These are phyloP conservation scores for Ophiocordyceps polyrhachis-furcata DNA, from an alignment of 2,329 filamentous ascomycete species.

Conservation along the genomic window DNA sequence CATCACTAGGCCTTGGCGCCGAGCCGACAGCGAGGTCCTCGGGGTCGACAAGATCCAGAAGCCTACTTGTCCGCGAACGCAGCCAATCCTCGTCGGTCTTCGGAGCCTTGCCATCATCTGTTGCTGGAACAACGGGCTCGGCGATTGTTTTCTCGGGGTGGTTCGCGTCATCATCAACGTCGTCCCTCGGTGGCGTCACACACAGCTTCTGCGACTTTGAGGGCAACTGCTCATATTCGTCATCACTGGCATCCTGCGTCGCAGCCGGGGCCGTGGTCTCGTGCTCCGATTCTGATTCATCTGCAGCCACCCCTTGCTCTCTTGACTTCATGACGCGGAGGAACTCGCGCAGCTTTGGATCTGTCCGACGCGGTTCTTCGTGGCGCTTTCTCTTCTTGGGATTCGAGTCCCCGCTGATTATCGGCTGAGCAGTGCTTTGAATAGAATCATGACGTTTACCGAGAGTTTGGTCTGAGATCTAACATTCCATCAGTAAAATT, in stretches of 20 bases:
- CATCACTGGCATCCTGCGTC: constrained; percentile 44
- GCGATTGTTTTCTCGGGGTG: neutral
- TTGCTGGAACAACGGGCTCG: constrained; percentile 7
- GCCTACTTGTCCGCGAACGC: constrained; percentile 67
- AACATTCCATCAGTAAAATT: constrained; percentile 18
- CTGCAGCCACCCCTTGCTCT: constrained; percentile 15
- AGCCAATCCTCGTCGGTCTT: constrained; percentile 72
- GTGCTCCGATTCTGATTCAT: constrained; percentile 9
- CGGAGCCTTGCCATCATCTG: constrained; percentile 9
- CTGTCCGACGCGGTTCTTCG: constrained; percentile 35
- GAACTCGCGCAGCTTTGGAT: constrained; percentile 74
- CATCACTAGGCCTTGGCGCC: constrained; percentile 2
- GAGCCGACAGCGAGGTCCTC: constrained; percentile 27
- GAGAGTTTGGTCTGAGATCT: constrained; percentile 25
- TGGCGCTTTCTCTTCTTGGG: constrained; percentile 53
- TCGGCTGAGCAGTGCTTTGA: neutral
- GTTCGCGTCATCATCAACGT: constrained; percentile 1
- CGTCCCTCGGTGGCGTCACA: constrained; percentile 4
- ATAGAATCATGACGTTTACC: constrained; percentile 11
- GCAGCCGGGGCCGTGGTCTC: constrained; percentile 16
- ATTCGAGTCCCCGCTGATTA: constrained; percentile 16
- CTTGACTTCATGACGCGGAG: constrained; percentile 58
- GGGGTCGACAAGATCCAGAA: constrained; percentile 69
- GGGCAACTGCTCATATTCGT: constrained; percentile 54
- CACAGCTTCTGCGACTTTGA: constrained; percentile 23